Base-by-base conservation (phyloP, 2,329 filamentous ascomycete species). In the Thelonectria olida region DNA sequence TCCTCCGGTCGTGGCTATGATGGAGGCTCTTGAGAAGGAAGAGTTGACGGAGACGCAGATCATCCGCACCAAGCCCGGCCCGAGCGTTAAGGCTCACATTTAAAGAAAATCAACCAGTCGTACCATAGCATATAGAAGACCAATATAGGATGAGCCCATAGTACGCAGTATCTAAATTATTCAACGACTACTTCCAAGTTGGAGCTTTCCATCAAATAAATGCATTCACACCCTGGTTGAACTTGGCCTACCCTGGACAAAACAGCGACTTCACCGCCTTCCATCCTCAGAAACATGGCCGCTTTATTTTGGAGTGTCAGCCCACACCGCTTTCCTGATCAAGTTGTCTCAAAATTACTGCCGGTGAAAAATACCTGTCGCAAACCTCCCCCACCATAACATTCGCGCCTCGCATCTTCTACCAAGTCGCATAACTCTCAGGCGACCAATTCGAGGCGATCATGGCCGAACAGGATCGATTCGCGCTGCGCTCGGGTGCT, bases 381-480 rank as follows among this genome's bases (percentile, higher is more conserved):
- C 62, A 64, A 58, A 64, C 62, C 66, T 69, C 69, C 63, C 31
- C 69, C 34, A 63, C n/a, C 38, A 47, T 61, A 66, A 65, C 56
- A 64, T 28, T 57, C 25, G 56, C 58, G 54, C 58, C 53, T 64
- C 55, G 58, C 51, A 57, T 41, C 51, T 47, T 51, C 50, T 28
- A 39, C 41, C 10, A 45, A 47, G 51, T 71, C 60, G 54, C 27
- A 44, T 52, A 44, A 51, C 50, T 31, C 12, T 5, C 22, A 25
- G 23, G 39, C 36, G 23, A 34, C 45, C 34, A 22, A 31, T 54
- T 50, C 39, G 34, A 52, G 51, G 3, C 52, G n/a, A 56, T 17
- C 54, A 78, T 79, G 77, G 64, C 70, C 3, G 75, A 77, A 2
- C 72, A 72, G 53, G 58, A 68, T 36, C 69, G 74, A 39, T 73